phyloP scores from a whole-genome alignment of 2,329 filamentous ascomycete genomes.

The Aureobasidium subglaciale region DNA sequence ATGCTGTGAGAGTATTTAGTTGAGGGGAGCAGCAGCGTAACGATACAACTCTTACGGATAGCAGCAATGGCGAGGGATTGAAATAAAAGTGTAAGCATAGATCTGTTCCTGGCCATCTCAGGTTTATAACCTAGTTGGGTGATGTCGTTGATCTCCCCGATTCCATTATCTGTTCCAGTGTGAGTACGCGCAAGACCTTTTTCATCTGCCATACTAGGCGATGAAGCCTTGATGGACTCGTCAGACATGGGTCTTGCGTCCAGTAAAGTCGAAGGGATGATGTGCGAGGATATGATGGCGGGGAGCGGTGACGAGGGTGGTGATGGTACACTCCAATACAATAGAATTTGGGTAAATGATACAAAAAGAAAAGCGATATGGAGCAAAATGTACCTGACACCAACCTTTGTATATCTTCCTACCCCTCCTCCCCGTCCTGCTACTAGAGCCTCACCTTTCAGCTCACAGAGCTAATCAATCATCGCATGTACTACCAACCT shows the following conservation, averaged over 20 bases:
- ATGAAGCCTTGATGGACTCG: neutral
- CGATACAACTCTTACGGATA: slow-evolving; percentile 31
- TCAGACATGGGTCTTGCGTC: neutral
- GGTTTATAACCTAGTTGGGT: slow-evolving; percentile 45
- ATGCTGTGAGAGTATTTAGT: slow-evolving; percentile 3
- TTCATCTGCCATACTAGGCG: neutral
- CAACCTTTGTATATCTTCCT: slow-evolving; percentile 1
- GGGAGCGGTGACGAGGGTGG: neutral
- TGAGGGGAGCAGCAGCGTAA: too few relatives aligned
- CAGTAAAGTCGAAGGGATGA: neutral
- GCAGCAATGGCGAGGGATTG: slow-evolving; percentile 55
- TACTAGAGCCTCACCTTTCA: neutral
- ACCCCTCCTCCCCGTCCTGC: neutral
- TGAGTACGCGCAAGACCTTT: neutral
- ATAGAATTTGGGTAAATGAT: neutral
- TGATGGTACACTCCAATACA: neutral
- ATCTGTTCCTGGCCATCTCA: slow-evolving; percentile 52
- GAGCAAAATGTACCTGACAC: neutral
- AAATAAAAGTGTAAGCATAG: slow-evolving; percentile 54
- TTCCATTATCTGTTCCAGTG: neutral
- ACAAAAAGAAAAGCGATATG: neutral
- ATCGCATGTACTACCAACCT: neutral
- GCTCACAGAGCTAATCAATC: neutral
- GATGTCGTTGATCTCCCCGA: slow-evolving; percentile 10
- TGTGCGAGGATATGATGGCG: neutral